phyloP scores from a whole-genome alignment of 1,284 basidiomycete genomes.

The Sutorius eximius region DNA sequence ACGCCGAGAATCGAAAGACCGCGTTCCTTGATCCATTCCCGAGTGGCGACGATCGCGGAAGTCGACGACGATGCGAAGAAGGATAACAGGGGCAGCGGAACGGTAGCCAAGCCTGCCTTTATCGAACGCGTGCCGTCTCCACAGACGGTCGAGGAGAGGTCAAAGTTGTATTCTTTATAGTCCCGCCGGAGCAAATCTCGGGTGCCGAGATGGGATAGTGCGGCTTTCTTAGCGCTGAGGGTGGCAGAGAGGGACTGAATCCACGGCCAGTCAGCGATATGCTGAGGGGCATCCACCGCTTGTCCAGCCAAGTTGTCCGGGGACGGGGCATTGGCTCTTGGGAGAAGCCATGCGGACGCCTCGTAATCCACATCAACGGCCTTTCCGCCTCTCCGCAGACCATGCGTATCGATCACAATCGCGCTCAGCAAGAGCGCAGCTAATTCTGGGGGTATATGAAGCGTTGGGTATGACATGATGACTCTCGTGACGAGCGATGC shows the following conservation, averaged over 20 bases:
- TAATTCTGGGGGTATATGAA: conserved; percentile 54
- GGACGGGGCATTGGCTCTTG: conserved; percentile 43
- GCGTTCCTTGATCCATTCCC: conserved; percentile 67
- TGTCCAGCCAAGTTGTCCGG: conserved; percentile 14
- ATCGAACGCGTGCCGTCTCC: conserved; percentile 36
- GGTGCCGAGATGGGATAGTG: conserved; percentile 68
- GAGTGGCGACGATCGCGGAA: conserved; percentile 47
- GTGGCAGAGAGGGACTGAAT: conserved; percentile 50
- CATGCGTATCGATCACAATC: conserved; percentile 82
- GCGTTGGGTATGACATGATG: conserved; percentile 40
- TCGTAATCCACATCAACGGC: conserved; percentile 62
- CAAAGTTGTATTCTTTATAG: conserved; percentile 83
- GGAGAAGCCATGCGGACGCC: conserved; percentile 61
- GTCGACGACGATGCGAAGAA: conserved; percentile 30
- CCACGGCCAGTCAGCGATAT: conserved; percentile 33
- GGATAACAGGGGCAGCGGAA: conserved; percentile 65
- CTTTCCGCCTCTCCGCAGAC: conserved; percentile 76
- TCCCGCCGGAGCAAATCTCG: conserved; percentile 85
- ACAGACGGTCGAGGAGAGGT: conserved; percentile 39
- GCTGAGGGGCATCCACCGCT: conserved; percentile 5
- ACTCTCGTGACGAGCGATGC: conserved; percentile 71
- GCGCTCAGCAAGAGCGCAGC: conserved; percentile 79
- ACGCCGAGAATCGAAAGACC: conserved; percentile 71
- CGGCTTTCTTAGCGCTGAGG: conserved; percentile 63
- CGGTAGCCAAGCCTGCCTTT: conserved; percentile 71